A percentile compares a stretch with the other conserved stretches of the same genome.
These are phyloP conservation scores for Wallacemonas collosoma DNA, from an alignment of 208 protist genomes.

Conservation along the genomic window DNA sequence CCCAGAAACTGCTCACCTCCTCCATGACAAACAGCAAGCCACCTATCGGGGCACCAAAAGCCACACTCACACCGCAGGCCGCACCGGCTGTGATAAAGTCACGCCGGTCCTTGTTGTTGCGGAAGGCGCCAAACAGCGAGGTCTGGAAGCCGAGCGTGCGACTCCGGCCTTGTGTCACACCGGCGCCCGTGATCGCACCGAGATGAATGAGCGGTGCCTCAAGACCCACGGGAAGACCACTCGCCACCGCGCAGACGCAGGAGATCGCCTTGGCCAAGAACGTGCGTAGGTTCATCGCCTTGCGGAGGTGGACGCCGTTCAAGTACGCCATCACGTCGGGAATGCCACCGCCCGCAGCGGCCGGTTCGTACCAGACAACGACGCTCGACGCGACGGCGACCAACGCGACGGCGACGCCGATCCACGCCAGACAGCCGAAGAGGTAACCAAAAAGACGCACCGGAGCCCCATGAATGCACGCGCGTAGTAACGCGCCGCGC, in stretches of 20 bases:
- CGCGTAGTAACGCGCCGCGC: conserved; percentile 39
- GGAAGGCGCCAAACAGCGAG: conserved; percentile 74
- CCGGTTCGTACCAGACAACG: conserved; percentile 84
- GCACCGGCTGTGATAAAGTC: conserved; percentile 95
- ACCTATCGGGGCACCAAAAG: conserved; percentile 96
- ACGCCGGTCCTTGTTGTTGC: conserved; percentile 92
- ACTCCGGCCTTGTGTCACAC: conserved; percentile 91
- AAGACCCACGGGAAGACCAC: conserved; percentile 92
- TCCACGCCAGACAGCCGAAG: conserved; percentile 50
- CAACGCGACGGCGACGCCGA: conserved; percentile 51
- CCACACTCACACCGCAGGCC: conserved; percentile 94
- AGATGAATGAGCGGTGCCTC: conserved; percentile 97
- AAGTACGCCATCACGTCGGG: conserved; percentile 93
- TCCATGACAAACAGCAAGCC: conserved; percentile 97
- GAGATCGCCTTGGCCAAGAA: conserved; percentile 87
- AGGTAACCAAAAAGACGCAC: conserved; percentile 33
- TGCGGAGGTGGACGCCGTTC: conserved; percentile 92
- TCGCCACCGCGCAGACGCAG: conserved; percentile 88
- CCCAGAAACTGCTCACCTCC: conserved; percentile 93
- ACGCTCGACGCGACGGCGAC: conserved; percentile 56
- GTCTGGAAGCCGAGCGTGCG: conserved; percentile 85
- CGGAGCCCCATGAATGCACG: conserved; percentile 31
- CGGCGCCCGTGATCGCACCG: conserved; percentile 93
- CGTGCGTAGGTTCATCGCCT: conserved; percentile 86
- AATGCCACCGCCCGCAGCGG: conserved; percentile 85